Evolutionary conservation across 495 filamentous ascomycete genomes (phyloP).

Genomic region (Penicillium angulare): DNA sequence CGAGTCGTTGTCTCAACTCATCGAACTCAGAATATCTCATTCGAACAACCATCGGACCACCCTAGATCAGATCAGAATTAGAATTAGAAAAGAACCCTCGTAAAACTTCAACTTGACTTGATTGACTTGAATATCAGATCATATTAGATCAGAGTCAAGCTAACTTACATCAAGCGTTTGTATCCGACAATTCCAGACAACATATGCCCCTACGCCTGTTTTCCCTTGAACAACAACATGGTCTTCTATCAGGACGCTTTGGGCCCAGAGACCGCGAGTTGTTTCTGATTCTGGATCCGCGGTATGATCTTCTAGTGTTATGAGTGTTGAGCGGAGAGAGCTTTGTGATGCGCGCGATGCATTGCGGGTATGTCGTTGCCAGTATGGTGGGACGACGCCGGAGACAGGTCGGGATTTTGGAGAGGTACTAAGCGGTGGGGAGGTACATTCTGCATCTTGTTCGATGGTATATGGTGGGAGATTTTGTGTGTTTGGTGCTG

Average conservation of each 20-base stretch:
- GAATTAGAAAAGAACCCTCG: conserved; percentile 15
- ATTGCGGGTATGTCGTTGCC: conserved; percentile 46
- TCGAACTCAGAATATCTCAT: conserved; percentile 77
- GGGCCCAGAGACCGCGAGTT: conserved; percentile 65
- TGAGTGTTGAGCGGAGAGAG: conserved; percentile 43
- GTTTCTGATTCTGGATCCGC: conserved; percentile 58
- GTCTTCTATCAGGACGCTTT: conserved; percentile 63
- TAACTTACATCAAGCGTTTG: conserved; percentile 65
- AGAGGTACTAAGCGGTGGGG: no score
- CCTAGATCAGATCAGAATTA: conserved; percentile 37
- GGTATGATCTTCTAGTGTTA: conserved; percentile 71
- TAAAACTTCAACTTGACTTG: no score
- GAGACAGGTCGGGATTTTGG: conserved; percentile 39
- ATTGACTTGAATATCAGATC: no score
- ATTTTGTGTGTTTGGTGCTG: no score
- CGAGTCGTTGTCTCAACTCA: conserved; percentile 55
- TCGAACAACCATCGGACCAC: conserved; percentile 58
- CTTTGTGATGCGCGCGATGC: conserved; percentile 43
- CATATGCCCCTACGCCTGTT: conserved; percentile 66
- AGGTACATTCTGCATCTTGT: no score
- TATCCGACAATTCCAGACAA: conserved; percentile 72
- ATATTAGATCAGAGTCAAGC: no score
- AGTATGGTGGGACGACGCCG: conserved; percentile 48
- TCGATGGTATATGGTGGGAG: no score
- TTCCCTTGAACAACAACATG: conserved; percentile 62